Evolutionary conservation across 805 yeast genomes (phyloP), one percentile per base, ranked within the genome.

Genomic region (Pichia thaimueangensis): DNA sequence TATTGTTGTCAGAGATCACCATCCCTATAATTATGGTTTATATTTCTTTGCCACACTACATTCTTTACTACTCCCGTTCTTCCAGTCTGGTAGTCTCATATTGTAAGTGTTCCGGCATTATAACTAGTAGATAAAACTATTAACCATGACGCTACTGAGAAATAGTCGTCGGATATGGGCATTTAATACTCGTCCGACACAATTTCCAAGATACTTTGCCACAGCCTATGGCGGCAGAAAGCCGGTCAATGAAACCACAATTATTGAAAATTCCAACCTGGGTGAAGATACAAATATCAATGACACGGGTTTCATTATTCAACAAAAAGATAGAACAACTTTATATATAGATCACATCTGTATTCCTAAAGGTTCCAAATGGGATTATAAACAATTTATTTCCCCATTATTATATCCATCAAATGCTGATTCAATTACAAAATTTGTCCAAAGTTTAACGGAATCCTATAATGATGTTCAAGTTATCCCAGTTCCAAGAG

Each of bases 401-500:
- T 61, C 70, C 4, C 59, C 67, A 11, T 25, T 70, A 10, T 50
- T 68, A 16, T 54, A 65, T 16, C 70, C 69, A 10, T 62, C 65
- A 16, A 62, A 70, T 20, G 66, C 62, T 1, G 64, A 63, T 27
- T 64, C 52, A 7, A 41, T 75, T 8, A 48, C 44, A 30, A 36
- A 53, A 3, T 53, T 47, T 28, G 58, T 62, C 4, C 40, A 59
- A 40, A 49, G 54, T 2, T 56, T 71, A 11, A 71, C 77, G 0
- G 62, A 67, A 28, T 68, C 73, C 6, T 49, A 50, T 30, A 33
- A 41, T 12, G 25, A 42, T 37, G 68, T 74, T 6, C 78, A 80
- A 2, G 70, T 86, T 24, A 75, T 81, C 25, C 83, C 93, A 0
- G 73, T 89, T 42, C 70, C 68, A 43, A 70, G 95, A 47, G 98